Base-by-base conservation (phyloP, 2,329 filamentous ascomycete species). In the Leptographium galeiforme region DNA sequence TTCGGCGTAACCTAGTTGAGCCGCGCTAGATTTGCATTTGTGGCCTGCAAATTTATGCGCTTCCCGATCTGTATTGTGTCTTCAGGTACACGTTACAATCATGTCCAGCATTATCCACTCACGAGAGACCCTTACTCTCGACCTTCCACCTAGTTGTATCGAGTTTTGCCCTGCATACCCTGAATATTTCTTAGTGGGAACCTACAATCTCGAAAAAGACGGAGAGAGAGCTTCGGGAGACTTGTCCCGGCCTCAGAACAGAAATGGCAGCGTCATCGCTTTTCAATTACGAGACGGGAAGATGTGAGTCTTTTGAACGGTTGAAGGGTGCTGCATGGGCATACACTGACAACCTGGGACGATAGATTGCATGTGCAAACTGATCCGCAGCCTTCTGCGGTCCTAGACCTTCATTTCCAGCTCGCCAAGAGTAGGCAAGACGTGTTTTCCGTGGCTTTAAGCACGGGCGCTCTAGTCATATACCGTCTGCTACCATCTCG, bases 331-430 rank as follows among this genome's bases (percentile, higher is more conserved):
- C 19, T 32, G 3, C 7, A 4, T 16, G 10, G 4, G 34, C 14
- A 50, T 4, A 32, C 30, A 14, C 44, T 46, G 44, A 46, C 16
- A 19, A 18, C 19, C 30, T 12, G 44, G 19, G 46, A 8, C 52
- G 36, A 51, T 52, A 57, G 41, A 32, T 10, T 5, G 4, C 34
- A 19, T 18, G 39, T 84, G 6, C 79, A 87, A 62, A 83, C 76
- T 1, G 58, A 83, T 6, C 62, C 71, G 6, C 81, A 86, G 25
- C 77, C 81, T 5, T 88, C 82, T 51, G 90, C 88, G 7, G 77
- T 96, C 33, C 76, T 96, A 52, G 90, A 96, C 64, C 72, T 96
- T 34, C 87, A 90, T 60, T 97, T 96, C 66, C 80, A 84, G 56
- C 79, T 78, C 1, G 63, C 68, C 51, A 58, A 62, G 2, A 65